phyloP scores from a whole-genome alignment of 2,329 filamentous ascomycete species.

The Sporothrix sp. region DNA sequence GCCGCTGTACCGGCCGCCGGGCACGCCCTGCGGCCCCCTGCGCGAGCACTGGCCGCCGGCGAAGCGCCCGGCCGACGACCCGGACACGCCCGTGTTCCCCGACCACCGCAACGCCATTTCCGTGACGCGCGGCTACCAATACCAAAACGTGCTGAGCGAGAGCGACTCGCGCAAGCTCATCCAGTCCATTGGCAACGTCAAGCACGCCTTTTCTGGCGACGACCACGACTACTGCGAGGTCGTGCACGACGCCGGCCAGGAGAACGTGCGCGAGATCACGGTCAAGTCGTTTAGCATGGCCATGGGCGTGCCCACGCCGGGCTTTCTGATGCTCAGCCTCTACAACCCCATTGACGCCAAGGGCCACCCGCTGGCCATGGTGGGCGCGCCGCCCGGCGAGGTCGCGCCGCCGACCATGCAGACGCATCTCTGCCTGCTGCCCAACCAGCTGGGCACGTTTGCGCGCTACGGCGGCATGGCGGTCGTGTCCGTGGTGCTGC shows the following conservation, averaged over 20 bases:
- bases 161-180: slow-evolving; percentile 67
- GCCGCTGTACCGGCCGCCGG: slow-evolving; percentile 70
- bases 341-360: slow-evolving; percentile 76
- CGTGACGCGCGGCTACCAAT: slow-evolving; percentile 77
- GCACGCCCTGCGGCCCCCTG: slow-evolving; percentile 77
- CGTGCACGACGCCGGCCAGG: slow-evolving; percentile 60
- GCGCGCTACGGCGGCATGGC: slow-evolving; percentile 64
- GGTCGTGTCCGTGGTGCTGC: slow-evolving; percentile 39
- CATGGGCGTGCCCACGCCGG: slow-evolving; percentile 84
- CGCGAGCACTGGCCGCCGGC: slow-evolving; percentile 76
- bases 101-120: slow-evolving; percentile 72
- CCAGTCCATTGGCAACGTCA: slow-evolving; percentile 68
- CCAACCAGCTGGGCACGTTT: slow-evolving; percentile 78
- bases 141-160: slow-evolving; percentile 83
- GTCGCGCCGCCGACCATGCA: slow-evolving; percentile 52
- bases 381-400: background rate
- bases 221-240: slow-evolving; percentile 98
- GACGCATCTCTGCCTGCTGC: slow-evolving; percentile 81
- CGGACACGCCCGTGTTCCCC: slow-evolving; percentile 34
- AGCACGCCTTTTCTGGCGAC: slow-evolving; percentile 86
- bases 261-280: slow-evolving; percentile 69
- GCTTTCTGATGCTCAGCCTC: slow-evolving; percentile 78
- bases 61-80: slow-evolving; percentile 39
- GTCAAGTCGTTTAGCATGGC: slow-evolving; percentile 94
- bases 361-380: slow-evolving; percentile 35